phyloP scores from a whole-genome alignment of 306 rosid genomes.

The Citrullus colocynthis region DNA sequence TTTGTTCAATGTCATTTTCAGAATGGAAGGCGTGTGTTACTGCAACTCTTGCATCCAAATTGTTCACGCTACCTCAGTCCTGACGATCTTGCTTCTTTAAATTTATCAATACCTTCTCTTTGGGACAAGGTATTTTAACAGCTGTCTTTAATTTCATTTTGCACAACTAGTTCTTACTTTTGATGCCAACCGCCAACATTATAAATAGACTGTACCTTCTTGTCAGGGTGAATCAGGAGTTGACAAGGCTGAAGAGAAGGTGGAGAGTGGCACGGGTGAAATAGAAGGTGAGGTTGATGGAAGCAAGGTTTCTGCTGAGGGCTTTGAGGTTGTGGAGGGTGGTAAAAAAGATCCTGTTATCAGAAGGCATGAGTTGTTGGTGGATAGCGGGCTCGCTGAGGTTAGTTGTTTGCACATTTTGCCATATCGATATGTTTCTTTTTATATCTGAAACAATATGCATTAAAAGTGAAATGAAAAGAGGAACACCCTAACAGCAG shows the following conservation, averaged over 20 bases:
- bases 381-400: constrained; percentile 91
- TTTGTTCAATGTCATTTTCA: constrained; percentile 19
- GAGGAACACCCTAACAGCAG: not conserved
- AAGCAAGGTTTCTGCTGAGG: constrained; percentile 25
- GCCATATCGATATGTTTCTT: not conserved
- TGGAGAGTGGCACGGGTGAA: constrained; percentile 22
- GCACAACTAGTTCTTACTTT: not conserved
- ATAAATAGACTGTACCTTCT: constrained; percentile 8
- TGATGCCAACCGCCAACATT: constrained; percentile 6
- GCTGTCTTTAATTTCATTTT: not conserved
- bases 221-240: constrained; percentile 39
- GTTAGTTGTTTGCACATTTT: constrained; percentile 29
- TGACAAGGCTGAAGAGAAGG: constrained; percentile 26
- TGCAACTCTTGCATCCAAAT: constrained; percentile 75
- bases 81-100: constrained; percentile 58
- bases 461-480: not conserved
- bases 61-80: constrained; percentile 77
- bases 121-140: constrained; percentile 44
- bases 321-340: constrained; percentile 39
- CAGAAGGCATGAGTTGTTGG: constrained; percentile 80
- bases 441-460: not conserved
- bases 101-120: constrained; percentile 61
- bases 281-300: constrained; percentile 21
- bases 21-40: constrained; percentile 68
- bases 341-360: constrained; percentile 87